Percentiles rank a stretch among this genome's conserved stretches.
phyloP scores from a whole-genome alignment of 169 alveolate species.

The Amoebophrya sp. region DNA sequence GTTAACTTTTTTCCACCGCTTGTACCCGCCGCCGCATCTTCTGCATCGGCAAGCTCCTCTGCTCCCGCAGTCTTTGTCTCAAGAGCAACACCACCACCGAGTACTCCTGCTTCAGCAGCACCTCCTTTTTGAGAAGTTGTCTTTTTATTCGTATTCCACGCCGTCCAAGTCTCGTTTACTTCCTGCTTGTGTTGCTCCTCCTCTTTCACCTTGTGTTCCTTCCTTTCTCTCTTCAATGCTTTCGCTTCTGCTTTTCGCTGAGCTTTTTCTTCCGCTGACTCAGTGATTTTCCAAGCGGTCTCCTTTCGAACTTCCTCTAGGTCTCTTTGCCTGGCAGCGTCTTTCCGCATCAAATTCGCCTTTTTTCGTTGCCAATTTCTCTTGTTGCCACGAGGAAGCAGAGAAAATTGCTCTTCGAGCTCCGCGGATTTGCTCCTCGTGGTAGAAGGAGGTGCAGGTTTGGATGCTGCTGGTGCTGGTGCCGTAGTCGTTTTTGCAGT shows the following conservation, averaged over 20 bases:
- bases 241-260: neutral
- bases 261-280: neutral
- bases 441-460: no score
- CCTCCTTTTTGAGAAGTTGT: no score
- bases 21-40: no score
- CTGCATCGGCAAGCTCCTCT: no score
- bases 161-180: no score
- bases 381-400: neutral
- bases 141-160: no score
- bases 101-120: neutral
- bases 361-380: neutral
- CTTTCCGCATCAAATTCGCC: neutral
- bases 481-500: no score
- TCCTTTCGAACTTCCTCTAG: neutral
- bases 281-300: neutral
- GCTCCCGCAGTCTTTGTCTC: no score
- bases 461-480: no score
- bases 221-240: neutral
- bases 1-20: neutral
- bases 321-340: neutral
- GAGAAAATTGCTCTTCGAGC: no score
- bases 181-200: neutral
- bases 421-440: no score
- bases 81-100: neutral
- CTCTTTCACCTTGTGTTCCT: neutral